Evolutionary conservation across 2,329 filamentous ascomycete species (phyloP).

Genomic region (Aspergillus felis): DNA sequence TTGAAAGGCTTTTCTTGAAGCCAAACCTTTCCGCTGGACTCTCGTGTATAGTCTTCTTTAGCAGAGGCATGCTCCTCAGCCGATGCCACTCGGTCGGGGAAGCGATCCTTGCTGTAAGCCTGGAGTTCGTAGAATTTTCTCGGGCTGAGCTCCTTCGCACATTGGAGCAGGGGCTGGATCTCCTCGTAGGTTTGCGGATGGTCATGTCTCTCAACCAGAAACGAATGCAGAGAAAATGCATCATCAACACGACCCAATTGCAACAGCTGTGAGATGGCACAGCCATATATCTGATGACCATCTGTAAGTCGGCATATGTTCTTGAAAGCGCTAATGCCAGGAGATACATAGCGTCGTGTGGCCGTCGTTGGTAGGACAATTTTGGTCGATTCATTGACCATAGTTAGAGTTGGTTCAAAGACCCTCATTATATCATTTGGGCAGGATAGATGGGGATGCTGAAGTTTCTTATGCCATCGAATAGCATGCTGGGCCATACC

Average conservation of each 20-base stretch:
- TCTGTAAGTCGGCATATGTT: slow-evolving; percentile 39
- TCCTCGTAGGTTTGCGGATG: slow-evolving; percentile 36
- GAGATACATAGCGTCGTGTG: slow-evolving; percentile 8
- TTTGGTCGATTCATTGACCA: slow-evolving; percentile 16
- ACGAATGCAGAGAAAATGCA: slow-evolving; percentile 46
- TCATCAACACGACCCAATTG: slow-evolving; percentile 32
- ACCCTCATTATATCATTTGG: slow-evolving; percentile 29
- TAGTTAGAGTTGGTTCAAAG: slow-evolving; percentile 24
- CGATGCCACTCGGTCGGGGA: slow-evolving; percentile 5
- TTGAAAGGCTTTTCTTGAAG: slow-evolving; percentile 49
- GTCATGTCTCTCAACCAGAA: slow-evolving; percentile 41
- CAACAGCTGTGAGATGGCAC: slow-evolving; percentile 41
- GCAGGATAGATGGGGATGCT: slow-evolving; percentile 26
- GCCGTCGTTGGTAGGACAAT: slow-evolving; percentile 9
- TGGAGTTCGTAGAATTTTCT: slow-evolving; percentile 21
- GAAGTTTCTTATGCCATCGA: slow-evolving; percentile 37
- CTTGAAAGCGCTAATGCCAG: slow-evolving; percentile 35
- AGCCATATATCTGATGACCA: slow-evolving; percentile 41
- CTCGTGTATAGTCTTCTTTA: background rate
- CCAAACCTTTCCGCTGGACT: slow-evolving; percentile 4
- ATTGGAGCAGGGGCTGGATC: slow-evolving; percentile 39
- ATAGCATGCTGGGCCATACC: slow-evolving; percentile 29
- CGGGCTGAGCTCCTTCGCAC: slow-evolving; percentile 32
- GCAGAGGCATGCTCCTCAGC: slow-evolving; percentile 10
- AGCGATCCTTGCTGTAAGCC: slow-evolving; percentile 17